These are phyloP conservation scores for Phylloporus arenicola DNA, from an alignment of 768 basidiomycete genomes.

Conservation along the genomic window DNA sequence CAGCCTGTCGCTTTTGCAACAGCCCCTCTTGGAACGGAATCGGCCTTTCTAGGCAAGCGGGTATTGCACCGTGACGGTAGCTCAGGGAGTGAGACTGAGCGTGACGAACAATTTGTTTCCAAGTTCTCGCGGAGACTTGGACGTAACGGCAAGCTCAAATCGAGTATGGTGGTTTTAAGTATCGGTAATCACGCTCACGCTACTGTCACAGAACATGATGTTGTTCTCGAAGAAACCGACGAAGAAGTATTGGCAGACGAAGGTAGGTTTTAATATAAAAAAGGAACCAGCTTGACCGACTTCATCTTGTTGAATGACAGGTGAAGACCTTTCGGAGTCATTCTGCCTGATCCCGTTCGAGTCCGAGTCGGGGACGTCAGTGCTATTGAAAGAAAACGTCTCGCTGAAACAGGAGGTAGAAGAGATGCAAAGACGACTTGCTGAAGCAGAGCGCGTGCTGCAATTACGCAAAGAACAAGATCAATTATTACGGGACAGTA, in stretches of 20 bases:
- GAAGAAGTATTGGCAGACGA: conserved; percentile 59
- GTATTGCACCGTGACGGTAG: conserved; percentile 43
- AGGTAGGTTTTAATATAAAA: conserved; percentile 38
- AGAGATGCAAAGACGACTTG: conserved; percentile 50
- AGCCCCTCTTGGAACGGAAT: conserved; percentile 55
- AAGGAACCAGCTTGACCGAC: background rate
- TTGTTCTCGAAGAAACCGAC: conserved; percentile 44
- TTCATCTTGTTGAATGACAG: conserved; percentile 28
- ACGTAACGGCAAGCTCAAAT: conserved; percentile 18
- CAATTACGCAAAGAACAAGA: conserved; percentile 76
- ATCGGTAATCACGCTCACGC: conserved; percentile 5
- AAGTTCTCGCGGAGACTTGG: conserved; percentile 33
- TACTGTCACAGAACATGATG: conserved; percentile 15
- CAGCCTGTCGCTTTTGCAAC: conserved; percentile 78
- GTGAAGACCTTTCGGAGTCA: conserved; percentile 71
- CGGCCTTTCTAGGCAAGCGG: conserved; percentile 20
- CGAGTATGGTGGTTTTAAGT: conserved; percentile 12
- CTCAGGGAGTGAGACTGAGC: conserved; percentile 62
- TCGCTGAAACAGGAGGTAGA: conserved; percentile 58
- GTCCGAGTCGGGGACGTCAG: conserved; percentile 43
- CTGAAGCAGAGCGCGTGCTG: conserved; percentile 55
- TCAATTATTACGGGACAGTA: conserved; percentile 72
- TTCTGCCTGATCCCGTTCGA: conserved; percentile 71
- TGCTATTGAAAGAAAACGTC: conserved; percentile 63
- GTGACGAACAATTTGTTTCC: conserved; percentile 55